These are phyloP conservation scores for Encephalitozoon intestinalis DNA, from an alignment of 371 early-diverging fungal species.

Conservation along the genomic window DNA sequence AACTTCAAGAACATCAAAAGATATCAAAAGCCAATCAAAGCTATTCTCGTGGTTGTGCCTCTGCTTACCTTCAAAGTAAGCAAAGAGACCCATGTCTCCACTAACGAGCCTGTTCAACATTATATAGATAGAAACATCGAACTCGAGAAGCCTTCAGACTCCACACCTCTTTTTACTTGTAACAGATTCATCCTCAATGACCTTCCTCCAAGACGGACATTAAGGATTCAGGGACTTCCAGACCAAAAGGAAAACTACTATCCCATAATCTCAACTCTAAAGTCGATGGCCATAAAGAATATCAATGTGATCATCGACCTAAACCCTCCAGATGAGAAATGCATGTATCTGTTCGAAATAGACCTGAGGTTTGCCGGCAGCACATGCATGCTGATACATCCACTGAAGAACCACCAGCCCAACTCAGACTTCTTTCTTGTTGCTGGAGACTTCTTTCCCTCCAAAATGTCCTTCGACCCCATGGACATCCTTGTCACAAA, in stretches of 20 bases:
- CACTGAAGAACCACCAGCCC: slow-evolving; percentile 21
- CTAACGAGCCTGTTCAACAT: not conserved
- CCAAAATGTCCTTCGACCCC: not conserved
- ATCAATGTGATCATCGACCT: not conserved
- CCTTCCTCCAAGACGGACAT: not conserved
- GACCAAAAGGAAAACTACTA: not conserved
- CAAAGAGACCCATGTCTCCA: not conserved
- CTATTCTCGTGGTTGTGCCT: not conserved
- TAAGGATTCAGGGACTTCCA: not conserved
- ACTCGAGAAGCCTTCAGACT: not conserved
- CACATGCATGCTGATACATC: not conserved
- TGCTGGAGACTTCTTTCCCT: slow-evolving; percentile 15
- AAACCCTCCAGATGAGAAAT: not conserved
- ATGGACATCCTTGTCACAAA: slow-evolving; percentile 15
- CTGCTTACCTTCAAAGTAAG: not conserved
- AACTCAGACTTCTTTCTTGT: slow-evolving; percentile 24
- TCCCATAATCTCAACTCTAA: not conserved
- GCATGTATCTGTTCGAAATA: slow-evolving; percentile 25
- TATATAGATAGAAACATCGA: not conserved
- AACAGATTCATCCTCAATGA: not conserved
- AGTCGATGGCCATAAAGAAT: not conserved
- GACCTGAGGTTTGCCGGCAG: slow-evolving; percentile 1
- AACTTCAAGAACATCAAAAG: not conserved
- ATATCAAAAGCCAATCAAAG: not conserved
- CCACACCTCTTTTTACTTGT: not conserved